phyloP scores from a whole-genome alignment of 2,329 filamentous ascomycete species.

The Fusarium incarnatum region DNA sequence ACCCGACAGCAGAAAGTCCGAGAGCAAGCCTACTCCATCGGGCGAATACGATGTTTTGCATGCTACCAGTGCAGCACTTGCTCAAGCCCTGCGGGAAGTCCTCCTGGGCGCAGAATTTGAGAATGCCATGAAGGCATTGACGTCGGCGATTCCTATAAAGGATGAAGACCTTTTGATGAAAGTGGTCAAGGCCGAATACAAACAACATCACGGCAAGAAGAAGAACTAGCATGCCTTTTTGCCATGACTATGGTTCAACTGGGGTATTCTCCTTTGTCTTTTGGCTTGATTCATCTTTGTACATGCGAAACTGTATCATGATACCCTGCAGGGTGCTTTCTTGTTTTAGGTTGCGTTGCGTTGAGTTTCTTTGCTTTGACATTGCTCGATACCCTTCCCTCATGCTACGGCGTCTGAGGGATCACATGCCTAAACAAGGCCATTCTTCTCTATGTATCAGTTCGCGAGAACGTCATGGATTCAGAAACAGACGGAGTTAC shows the following conservation, averaged over 20 bases:
- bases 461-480: slow-evolving; percentile 36
- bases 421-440: slow-evolving; percentile 44
- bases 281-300: slow-evolving; percentile 38
- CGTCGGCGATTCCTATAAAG: slow-evolving; percentile 91
- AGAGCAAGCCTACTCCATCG: slow-evolving; percentile 34
- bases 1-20: slow-evolving; percentile 31
- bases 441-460: slow-evolving; percentile 37
- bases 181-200: slow-evolving; percentile 89
- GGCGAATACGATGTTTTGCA: slow-evolving; percentile 86
- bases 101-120: slow-evolving; percentile 95
- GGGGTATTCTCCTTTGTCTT: slow-evolving; percentile 40
- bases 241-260: slow-evolving; percentile 36
- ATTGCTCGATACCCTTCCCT: slow-evolving; percentile 44
- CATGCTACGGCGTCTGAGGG: slow-evolving; percentile 40
- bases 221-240: slow-evolving; percentile 51
- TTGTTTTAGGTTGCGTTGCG: slow-evolving; percentile 35
- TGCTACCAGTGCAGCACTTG: slow-evolving; percentile 87
- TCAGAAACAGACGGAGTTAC: slow-evolving; percentile 40
- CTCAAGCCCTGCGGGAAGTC: slow-evolving; percentile 89
- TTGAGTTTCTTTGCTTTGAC: slow-evolving; percentile 18
- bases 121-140: slow-evolving; percentile 96
- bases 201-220: slow-evolving; percentile 66
- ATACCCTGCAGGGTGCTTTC: slow-evolving; percentile 36
- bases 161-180: slow-evolving; percentile 95
- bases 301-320: slow-evolving; percentile 41